These are phyloP conservation scores for Aureobasidium pullulans DNA, from an alignment of 2,329 filamentous ascomycete genomes.

Conservation along the genomic window DNA sequence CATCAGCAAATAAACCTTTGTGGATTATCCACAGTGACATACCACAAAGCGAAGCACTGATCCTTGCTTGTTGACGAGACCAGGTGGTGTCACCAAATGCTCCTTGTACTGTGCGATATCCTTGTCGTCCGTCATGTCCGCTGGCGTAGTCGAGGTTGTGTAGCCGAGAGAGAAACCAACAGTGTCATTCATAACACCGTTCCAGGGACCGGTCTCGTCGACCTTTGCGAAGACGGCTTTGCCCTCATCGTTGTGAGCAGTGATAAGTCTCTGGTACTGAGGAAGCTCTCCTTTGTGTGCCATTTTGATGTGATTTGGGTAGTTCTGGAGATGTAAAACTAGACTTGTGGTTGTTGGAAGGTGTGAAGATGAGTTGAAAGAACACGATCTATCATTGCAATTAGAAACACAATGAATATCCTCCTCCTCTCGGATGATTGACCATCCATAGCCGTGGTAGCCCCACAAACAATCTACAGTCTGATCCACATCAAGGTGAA, in stretches of 20 bases:
- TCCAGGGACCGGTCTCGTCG: conserved; percentile 19
- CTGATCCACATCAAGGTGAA: background rate
- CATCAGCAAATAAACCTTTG: background rate
- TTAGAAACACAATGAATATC: background rate
- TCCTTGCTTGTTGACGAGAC: conserved; percentile 41
- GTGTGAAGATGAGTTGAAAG: background rate
- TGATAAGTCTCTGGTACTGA: conserved; percentile 20
- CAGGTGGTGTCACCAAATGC: conserved; percentile 38
- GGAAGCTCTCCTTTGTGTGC: conserved; percentile 13
- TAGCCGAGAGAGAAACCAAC: conserved; percentile 44
- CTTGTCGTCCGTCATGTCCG: conserved; percentile 36
- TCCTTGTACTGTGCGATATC: conserved; percentile 41
- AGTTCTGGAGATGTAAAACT: background rate
- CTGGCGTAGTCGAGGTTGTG: conserved; percentile 41
- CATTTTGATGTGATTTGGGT: background rate
- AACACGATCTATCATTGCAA: background rate
- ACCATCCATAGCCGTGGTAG: background rate
- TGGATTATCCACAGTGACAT: background rate
- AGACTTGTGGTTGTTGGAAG: background rate
- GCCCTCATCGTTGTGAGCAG: conserved; percentile 24
- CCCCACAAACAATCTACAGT: background rate
- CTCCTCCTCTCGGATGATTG: background rate
- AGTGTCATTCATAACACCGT: conserved; percentile 29
- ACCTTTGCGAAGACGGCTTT: conserved; percentile 23
- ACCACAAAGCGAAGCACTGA: conserved; percentile 34